These are phyloP conservation scores for Penicillium sp. DNA, from an alignment of 2,329 filamentous ascomycete species.

Conservation along the genomic window DNA sequence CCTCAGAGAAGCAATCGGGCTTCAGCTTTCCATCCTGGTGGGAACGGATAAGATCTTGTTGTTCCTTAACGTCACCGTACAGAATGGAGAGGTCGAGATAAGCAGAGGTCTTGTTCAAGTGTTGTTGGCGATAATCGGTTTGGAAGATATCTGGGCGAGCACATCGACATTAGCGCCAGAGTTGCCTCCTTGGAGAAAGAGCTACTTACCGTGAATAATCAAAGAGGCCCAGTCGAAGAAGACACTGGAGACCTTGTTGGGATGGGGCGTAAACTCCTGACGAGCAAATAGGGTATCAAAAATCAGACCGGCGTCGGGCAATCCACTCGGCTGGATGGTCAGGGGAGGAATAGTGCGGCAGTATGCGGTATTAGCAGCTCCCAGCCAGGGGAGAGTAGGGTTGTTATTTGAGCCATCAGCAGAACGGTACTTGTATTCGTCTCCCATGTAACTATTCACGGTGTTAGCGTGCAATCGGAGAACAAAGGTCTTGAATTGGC, in stretches of 20 bases:
- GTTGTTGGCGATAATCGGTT: conserved; percentile 60
- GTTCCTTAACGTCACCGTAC: conserved; percentile 59
- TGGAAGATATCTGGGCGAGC: conserved; percentile 60
- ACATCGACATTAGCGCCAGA: background rate
- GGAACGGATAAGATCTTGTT: conserved; percentile 53
- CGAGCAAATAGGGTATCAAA: conserved; percentile 46
- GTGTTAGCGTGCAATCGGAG: conserved; percentile 11
- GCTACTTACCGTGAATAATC: conserved; percentile 61
- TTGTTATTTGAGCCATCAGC: conserved; percentile 72
- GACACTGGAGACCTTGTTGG: conserved; percentile 68
- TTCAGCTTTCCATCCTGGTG: conserved; percentile 70
- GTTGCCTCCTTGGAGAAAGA: background rate
- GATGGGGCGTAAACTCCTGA: conserved; percentile 50
- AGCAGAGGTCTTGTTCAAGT: conserved; percentile 63
- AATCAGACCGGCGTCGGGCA: conserved; percentile 61
- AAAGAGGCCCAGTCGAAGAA: conserved; percentile 71
- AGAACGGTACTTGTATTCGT: conserved; percentile 62
- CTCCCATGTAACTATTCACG: conserved; percentile 40
- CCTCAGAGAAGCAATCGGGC: conserved; percentile 67
- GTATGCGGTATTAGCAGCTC: conserved; percentile 65
- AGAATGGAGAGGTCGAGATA: conserved; percentile 69
- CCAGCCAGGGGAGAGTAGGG: conserved; percentile 60
- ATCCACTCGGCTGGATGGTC: conserved; percentile 57
- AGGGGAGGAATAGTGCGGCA: conserved; percentile 61
- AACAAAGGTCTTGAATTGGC: background rate